Percentiles rank a stretch among this genome's conserved stretches.
Conservation (phyloP, 106 monocot species). For the Hemerocallis citrina region DNA sequence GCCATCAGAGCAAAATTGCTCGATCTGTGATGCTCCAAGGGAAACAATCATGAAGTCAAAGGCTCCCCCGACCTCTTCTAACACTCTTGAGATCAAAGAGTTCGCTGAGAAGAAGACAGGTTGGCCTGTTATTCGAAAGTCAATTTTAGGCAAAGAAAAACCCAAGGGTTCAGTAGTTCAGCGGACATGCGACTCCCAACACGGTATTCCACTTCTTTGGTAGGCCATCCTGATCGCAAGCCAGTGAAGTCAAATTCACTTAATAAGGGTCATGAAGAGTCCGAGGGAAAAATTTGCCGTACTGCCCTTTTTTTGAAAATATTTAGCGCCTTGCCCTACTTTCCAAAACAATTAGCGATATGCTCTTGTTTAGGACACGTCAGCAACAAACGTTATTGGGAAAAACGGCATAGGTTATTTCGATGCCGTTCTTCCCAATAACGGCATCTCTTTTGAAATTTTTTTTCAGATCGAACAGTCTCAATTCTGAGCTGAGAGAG, state of each 20-base stretch:
- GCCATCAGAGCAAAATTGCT: slow-evolving; percentile 10
- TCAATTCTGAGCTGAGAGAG: no score
- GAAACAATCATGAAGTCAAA: slow-evolving; percentile 6
- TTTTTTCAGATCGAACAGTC: no score
- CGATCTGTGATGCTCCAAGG: slow-evolving; percentile 7
- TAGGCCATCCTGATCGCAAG: slow-evolving; percentile 27
- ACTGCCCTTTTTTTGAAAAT: no score
- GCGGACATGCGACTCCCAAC: slow-evolving; percentile 48
- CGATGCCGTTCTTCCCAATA: no score
- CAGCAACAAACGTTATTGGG: no score
- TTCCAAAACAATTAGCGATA: no score
- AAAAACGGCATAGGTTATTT: no score
- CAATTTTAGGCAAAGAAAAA: slow-evolving; percentile 24
- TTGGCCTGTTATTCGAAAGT: slow-evolving; percentile 28
- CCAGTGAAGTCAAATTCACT: slow-evolving; percentile 13
- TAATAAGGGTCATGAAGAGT: no score
- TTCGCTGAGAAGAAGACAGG: slow-evolving; percentile 17
- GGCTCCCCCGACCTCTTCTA: not conserved
- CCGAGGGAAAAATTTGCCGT: slow-evolving; percentile 2
- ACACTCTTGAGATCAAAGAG: not conserved
- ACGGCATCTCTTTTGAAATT: no score
- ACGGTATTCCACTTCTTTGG: slow-evolving; percentile 16
- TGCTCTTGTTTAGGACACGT: no score
- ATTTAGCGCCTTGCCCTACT: no score
- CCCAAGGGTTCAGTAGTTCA: slow-evolving; percentile 32